phyloP scores from a whole-genome alignment of 1,284 basidiomycete genomes.

The Farysia itapuensis region DNA sequence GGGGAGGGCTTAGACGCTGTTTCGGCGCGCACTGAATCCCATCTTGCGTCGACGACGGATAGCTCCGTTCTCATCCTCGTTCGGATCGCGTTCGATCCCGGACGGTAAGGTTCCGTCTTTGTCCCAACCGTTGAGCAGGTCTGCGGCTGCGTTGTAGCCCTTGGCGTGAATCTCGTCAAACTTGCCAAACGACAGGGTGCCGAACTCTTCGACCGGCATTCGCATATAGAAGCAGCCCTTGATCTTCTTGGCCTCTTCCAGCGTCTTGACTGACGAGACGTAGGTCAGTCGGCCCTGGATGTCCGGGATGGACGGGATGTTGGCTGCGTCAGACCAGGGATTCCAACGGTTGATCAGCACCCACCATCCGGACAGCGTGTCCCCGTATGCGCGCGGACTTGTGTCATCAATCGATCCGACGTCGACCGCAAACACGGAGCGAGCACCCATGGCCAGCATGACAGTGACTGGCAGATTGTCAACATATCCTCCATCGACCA shows the following conservation, averaged over 20 bases:
- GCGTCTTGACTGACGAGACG: slow-evolving; percentile 89
- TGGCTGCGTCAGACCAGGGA: slow-evolving; percentile 68
- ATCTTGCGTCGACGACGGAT: neutral
- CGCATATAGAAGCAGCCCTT: slow-evolving; percentile 87
- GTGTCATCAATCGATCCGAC: slow-evolving; percentile 96
- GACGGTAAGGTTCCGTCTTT: slow-evolving; percentile 78
- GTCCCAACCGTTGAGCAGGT: slow-evolving; percentile 76
- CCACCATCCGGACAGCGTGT: slow-evolving; percentile 96
- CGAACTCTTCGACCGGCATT: slow-evolving; percentile 74
- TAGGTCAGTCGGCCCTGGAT: slow-evolving; percentile 94
- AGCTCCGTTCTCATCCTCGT: slow-evolving; percentile 9
- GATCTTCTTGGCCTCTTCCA: slow-evolving; percentile 88
- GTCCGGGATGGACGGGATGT: slow-evolving; percentile 89
- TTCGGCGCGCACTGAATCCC: slow-evolving; percentile 39
- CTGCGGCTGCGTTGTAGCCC: slow-evolving; percentile 76
- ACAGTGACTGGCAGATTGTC: slow-evolving; percentile 70
- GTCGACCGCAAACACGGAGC: slow-evolving; percentile 89
- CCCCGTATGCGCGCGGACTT: slow-evolving; percentile 88
- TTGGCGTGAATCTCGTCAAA: slow-evolving; percentile 70
- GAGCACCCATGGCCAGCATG: slow-evolving; percentile 89
- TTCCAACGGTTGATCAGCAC: slow-evolving; percentile 82
- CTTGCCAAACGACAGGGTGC: slow-evolving; percentile 61
- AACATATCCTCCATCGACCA: slow-evolving; percentile 54
- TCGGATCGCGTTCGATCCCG: slow-evolving; percentile 63
- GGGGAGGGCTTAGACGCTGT: slow-evolving; percentile 47